phyloP scores from a whole-genome alignment of 2,329 filamentous ascomycete species.

The Sphaerulina vaccinii region DNA sequence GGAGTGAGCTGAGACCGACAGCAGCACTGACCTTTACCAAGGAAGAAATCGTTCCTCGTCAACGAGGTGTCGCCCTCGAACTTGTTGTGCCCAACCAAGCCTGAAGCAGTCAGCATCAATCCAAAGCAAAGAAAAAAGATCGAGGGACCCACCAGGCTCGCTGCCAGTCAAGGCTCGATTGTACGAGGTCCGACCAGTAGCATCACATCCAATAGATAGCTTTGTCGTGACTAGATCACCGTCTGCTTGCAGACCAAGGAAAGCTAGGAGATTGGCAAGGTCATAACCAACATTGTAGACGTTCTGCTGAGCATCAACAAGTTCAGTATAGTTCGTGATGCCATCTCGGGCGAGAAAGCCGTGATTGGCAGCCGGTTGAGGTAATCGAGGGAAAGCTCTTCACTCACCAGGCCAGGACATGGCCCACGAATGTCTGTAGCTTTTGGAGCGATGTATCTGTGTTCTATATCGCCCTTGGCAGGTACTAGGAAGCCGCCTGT shows the following conservation, averaged over 20 bases:
- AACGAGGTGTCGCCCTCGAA: slow-evolving; percentile 44
- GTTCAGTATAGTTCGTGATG: slow-evolving; percentile 44
- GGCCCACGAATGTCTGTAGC: slow-evolving; percentile 43
- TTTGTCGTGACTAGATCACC: slow-evolving; percentile 45
- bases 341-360: slow-evolving; percentile 46
- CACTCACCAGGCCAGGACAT: slow-evolving; percentile 35
- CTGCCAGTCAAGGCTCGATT: slow-evolving; percentile 37
- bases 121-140: too few species aligned
- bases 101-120: too few species aligned
- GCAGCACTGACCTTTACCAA: slow-evolving; percentile 22
- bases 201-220: slow-evolving; percentile 48
- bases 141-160: too few species aligned
- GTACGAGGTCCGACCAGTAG: slow-evolving; percentile 43
- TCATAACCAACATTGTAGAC: slow-evolving; percentile 48
- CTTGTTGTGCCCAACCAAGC: slow-evolving; percentile 47
- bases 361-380: slow-evolving; percentile 47
- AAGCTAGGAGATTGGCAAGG: slow-evolving; percentile 42
- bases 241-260: slow-evolving; percentile 43
- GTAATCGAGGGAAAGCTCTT: slow-evolving; percentile 35
- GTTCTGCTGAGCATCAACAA: slow-evolving; percentile 49
- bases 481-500: slow-evolving; percentile 48
- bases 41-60: slow-evolving; percentile 45
- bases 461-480: slow-evolving; percentile 41
- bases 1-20: too few species aligned
- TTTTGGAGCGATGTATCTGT: slow-evolving; percentile 40